A percentile compares a stretch with the other conserved stretches of the same genome.
Evolutionary conservation across 148 eudicot genomes (phyloP).

Genomic region (Vaccinium corymbosum): DNA sequence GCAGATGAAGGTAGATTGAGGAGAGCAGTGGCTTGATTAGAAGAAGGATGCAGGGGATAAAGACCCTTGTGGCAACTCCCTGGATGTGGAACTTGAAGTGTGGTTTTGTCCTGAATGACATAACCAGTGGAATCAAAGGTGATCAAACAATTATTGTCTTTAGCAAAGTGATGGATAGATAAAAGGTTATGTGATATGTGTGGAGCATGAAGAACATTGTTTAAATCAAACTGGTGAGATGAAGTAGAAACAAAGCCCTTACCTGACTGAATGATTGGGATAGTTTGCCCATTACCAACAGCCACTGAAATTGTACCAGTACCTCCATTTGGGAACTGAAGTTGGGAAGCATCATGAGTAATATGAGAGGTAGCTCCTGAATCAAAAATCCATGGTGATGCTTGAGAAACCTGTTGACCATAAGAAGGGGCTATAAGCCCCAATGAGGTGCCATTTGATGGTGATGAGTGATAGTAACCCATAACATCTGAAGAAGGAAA

Average conservation of each 20-base stretch:
- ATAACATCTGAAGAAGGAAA: background rate
- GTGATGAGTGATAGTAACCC: background rate
- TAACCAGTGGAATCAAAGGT: background rate
- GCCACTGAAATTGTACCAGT: fast-evolving
- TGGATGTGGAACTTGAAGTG: too few species aligned
- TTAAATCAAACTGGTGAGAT: background rate
- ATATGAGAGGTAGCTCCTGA: background rate
- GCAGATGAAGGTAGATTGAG: too few species aligned
- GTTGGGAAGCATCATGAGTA: background rate
- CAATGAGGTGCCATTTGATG: background rate
- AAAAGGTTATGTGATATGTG: background rate
- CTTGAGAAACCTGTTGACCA: background rate
- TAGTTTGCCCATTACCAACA: background rate
- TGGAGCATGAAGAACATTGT: background rate
- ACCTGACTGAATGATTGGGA: background rate
- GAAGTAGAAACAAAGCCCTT: background rate
- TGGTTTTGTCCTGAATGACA: background rate
- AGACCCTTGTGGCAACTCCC: too few species aligned
- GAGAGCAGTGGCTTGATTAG: too few species aligned
- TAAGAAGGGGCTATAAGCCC: too few species aligned
- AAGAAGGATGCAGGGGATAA: too few species aligned
- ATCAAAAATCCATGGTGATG: background rate
- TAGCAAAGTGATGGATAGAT: background rate
- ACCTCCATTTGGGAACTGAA: fast-evolving
- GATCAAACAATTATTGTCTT: background rate